Percentiles rank a stretch among this genome's conserved stretches.
These are phyloP conservation scores for Alternaria ventricosa DNA, from an alignment of 2,329 filamentous ascomycete genomes.

Conservation along the genomic window DNA sequence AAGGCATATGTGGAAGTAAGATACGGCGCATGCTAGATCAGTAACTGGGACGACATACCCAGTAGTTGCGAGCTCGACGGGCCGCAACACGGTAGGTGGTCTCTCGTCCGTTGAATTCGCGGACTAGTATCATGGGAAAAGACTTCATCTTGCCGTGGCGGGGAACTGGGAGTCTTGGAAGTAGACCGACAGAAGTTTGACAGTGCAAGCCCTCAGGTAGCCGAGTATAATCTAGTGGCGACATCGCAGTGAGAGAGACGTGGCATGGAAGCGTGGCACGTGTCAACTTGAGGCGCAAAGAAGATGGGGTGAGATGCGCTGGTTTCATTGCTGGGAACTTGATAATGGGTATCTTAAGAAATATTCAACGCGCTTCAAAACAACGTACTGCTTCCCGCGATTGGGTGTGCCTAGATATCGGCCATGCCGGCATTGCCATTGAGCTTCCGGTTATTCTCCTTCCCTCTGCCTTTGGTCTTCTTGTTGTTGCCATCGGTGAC, in stretches of 20 bases:
- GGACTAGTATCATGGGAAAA: background rate
- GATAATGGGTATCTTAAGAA: background rate
- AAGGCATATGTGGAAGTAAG: background rate
- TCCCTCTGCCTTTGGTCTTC: slow-evolving; percentile 30
- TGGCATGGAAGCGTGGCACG: background rate
- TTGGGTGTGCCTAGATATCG: background rate
- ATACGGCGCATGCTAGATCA: background rate
- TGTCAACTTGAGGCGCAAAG: background rate
- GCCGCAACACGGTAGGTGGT: background rate
- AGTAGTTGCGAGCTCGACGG: background rate
- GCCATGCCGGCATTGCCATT: background rate
- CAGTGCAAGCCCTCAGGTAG: background rate
- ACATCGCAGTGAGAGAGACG: background rate
- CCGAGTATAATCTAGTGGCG: background rate
- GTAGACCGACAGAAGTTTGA: background rate
- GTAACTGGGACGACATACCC: background rate
- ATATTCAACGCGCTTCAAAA: background rate
- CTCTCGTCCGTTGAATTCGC: background rate
- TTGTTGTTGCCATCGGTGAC: slow-evolving; percentile 29
- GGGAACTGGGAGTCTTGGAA: background rate
- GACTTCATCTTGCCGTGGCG: background rate
- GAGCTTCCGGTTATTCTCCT: slow-evolving; percentile 20
- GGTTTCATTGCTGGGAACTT: background rate
- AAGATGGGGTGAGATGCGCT: background rate
- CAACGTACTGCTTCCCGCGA: background rate